Evolutionary conservation across 2,329 filamentous ascomycete species (phyloP).

Genomic region (Aspergillus sp.): DNA sequence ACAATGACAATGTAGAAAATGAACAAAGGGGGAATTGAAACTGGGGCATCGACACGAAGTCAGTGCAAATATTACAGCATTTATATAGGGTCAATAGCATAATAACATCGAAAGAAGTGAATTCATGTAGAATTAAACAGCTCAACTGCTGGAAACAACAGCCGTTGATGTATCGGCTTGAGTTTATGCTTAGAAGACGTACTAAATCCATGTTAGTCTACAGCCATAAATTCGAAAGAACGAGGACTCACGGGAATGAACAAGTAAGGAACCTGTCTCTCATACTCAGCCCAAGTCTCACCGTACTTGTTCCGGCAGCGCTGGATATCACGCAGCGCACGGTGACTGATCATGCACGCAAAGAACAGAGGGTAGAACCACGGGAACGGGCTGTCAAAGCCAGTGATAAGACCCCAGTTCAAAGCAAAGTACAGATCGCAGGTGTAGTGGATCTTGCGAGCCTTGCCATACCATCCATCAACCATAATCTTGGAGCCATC

Average conservation of each 20-base stretch:
- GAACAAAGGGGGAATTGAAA: too few species aligned
- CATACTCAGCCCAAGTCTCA: slow-evolving; percentile 74
- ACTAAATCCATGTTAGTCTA: slow-evolving; percentile 3
- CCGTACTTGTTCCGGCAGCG: slow-evolving; percentile 73
- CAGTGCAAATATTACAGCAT: too few species aligned
- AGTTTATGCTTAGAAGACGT: not conserved
- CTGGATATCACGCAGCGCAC: slow-evolving; percentile 67
- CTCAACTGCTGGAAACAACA: not conserved
- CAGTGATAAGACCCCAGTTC: slow-evolving; percentile 73
- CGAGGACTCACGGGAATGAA: slow-evolving; percentile 62
- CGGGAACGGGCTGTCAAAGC: slow-evolving; percentile 73
- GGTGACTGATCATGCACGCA: slow-evolving; percentile 69
- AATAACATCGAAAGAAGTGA: too few species aligned
- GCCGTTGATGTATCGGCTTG: not conserved
- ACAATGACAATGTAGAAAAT: too few species aligned
- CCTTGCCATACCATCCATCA: slow-evolving; percentile 79
- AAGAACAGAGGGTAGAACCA: slow-evolving; percentile 90
- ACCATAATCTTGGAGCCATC: slow-evolving; percentile 70
- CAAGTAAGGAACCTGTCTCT: slow-evolving; percentile 70
- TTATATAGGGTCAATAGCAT: too few species aligned
- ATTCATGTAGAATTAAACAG: too few species aligned
- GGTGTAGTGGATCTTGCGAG: slow-evolving; percentile 74
- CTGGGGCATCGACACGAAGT: too few species aligned
- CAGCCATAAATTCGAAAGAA: not conserved
- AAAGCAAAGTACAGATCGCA: slow-evolving; percentile 73